Base-by-base conservation (phyloP, 176 grass and related monocot species). In the Oropetium thomaeum region DNA sequence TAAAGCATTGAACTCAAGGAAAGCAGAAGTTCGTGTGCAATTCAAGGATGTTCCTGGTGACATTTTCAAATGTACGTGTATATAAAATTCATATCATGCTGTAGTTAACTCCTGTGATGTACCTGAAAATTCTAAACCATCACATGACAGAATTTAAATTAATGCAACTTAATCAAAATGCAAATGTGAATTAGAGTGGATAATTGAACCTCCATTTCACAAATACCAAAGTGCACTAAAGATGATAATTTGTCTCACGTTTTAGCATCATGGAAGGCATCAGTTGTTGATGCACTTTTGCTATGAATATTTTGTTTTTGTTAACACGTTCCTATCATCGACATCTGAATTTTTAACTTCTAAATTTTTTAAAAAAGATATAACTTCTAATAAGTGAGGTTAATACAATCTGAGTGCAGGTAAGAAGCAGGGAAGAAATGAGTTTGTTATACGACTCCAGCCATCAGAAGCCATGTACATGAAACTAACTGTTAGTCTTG, bases 31-130 rank as follows among this genome's bases (percentile, higher is more conserved):
- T 78, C 91, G 96, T 75, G 89, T 99, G 76, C 96, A 99, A 62
- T 99, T 99, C 80, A 99, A 99, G 73, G 96, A 99, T 96, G 96
- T 99, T 77, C 96, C 96, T 79, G 96, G 96, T 79, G 96, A 99
- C 77, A 99, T 99, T 75, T 99, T 90, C 82, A 92, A 41, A 99
- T 88, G 96, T 99, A 96, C 37, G 83, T 34, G 29, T 42, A 49
- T 76, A 66, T 12, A 69, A 22, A 70, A 40, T 65, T 72, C 49
- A 54, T n/a, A n/a, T n/a, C n/a, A n/a, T n/a, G n/a, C n/a, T n/a
- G n/a, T n/a, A n/a, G n/a, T n/a, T n/a, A 23, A 65, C 58, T 34
- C 1, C 9, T 58, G 32, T 22, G 31, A 37, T 71, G 27, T 81
- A 17, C 41, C 41, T 13, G 11, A 43, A 43, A 13, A 9, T 3